Base-by-base conservation (phyloP, 2,329 filamentous ascomycete species). In the Aureobasidium sp. region DNA sequence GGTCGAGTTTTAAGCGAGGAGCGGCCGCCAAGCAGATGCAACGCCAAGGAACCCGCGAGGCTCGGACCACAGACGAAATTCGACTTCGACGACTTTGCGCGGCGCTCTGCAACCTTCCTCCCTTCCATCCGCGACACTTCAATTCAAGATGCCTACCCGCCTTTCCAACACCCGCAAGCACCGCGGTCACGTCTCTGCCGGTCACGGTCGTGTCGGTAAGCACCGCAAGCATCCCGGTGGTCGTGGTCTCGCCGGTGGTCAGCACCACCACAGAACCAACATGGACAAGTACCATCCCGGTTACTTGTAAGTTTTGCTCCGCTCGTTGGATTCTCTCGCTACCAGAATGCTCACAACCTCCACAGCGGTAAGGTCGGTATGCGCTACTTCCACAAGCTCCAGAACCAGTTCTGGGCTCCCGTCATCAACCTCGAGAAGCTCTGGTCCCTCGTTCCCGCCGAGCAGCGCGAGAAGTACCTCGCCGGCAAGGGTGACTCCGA, bases 181-280 rank as follows among this genome's bases (percentile, higher is more conserved):
- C 84, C 91, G 93, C 84, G 93, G 93, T 80, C 90, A 99, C 83
- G 94, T 99, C 77, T 95, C 89, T 75, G 90, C 91, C 84, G 94
- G 94, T 84, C 87, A 97, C 80, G 93, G 94, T 84, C 93, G 93
- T 86, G 80, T 97, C 77, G 94, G 94, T 79, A 97, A 97, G 89
- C 92, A 96, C 88, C 84, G 94, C 77, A 97, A 99, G 76, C 83
- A 86, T 73, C 85, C 85, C 74, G 84, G 85, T 84, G 85, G 83
- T 83, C 84, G 84, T 75, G 84, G 85, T 86, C 89, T 89, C 81
- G 94, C 94, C 78, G 93, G 94, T 95, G 93, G 92, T 85, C 90
- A 96, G 83, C 94, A 99, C 84, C 94, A 99, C 83, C 90, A 95
- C 86, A 81, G 90, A 70, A 95, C 90, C 75, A 95, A 95, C 82